phyloP scores from a whole-genome alignment of 164 flowering plant genomes.

The Piper longum region DNA sequence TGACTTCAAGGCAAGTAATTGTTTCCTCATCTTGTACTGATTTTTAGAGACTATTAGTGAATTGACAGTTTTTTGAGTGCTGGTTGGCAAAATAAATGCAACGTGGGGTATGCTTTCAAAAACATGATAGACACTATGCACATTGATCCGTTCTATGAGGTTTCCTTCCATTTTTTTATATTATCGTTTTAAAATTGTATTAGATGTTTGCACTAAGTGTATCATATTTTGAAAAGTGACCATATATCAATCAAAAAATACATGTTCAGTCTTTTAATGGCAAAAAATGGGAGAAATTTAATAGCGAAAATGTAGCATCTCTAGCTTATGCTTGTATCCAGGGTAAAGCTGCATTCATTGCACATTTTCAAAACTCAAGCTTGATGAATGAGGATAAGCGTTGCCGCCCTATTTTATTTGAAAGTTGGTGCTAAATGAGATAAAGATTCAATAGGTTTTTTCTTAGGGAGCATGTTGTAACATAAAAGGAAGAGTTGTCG shows the following conservation, averaged over 20 bases:
- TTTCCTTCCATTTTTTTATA: slow-evolving; percentile 8
- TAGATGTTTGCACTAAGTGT: not conserved
- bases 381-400: slow-evolving; percentile 94
- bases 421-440: slow-evolving; percentile 7
- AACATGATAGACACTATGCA: slow-evolving; percentile 60
- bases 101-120: slow-evolving; percentile 87
- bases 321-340: slow-evolving; percentile 88
- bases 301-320: slow-evolving; percentile 82
- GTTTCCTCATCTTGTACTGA: slow-evolving; percentile 16
- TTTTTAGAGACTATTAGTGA: not conserved
- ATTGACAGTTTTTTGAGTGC: not conserved
- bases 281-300: slow-evolving; percentile 89
- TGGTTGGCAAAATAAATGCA: slow-evolving; percentile 66
- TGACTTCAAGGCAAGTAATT: slow-evolving; percentile 58
- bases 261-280: slow-evolving; percentile 60
- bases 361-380: slow-evolving; percentile 91
- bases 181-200: not conserved
- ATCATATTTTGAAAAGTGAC: not conserved
- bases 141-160: slow-evolving; percentile 65
- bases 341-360: slow-evolving; percentile 71
- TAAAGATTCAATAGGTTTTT: not conserved
- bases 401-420: slow-evolving; percentile 79
- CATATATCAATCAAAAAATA: not conserved
- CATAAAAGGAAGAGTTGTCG: not conserved
- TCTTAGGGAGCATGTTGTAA: slow-evolving; percentile 5